Evolutionary conservation across 371 early-diverging fungal genomes (phyloP).

Genomic region (Saksenaea vasiformis): DNA sequence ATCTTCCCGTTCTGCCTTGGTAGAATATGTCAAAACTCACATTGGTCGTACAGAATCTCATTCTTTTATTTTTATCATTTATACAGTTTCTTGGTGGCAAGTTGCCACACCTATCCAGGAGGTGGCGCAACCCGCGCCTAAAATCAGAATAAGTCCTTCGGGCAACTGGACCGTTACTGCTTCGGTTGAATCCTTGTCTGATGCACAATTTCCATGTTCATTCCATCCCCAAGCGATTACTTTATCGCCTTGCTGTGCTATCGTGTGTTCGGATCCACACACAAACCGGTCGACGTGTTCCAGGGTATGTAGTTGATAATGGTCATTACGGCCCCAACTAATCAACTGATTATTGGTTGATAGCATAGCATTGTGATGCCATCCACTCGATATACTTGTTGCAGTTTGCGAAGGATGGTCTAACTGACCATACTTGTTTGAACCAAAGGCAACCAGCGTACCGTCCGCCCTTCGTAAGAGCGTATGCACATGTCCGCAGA

Average conservation of each 20-base stretch:
- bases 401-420: conserved; percentile 20
- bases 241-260: conserved; percentile 51
- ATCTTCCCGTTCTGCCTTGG: too few species aligned
- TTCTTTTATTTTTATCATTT: too few species aligned
- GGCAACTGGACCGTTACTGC: conserved; percentile 1
- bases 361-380: conserved; percentile 71
- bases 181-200: conserved; percentile 29
- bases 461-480: conserved; percentile 41
- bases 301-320: conserved; percentile 57
- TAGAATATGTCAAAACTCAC: too few species aligned
- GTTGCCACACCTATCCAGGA: conserved; percentile 21
- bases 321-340: conserved; percentile 74
- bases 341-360: conserved; percentile 16
- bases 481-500: conserved; percentile 62
- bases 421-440: conserved; percentile 66
- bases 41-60: too few species aligned
- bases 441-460: conserved; percentile 57
- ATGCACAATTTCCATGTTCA: conserved; percentile 87
- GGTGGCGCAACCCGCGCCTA: conserved; percentile 28
- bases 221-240: conserved; percentile 91
- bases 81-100: background rate
- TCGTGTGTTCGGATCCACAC: conserved; percentile 82
- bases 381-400: conserved; percentile 61
- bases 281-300: conserved; percentile 38
- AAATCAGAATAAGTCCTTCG: background rate